A percentile compares a stretch with the other conserved stretches of the same genome.
These are phyloP conservation scores for Rutstroemia sydowiana DNA, from an alignment of 2,329 filamentous ascomycete species.

Conservation along the genomic window DNA sequence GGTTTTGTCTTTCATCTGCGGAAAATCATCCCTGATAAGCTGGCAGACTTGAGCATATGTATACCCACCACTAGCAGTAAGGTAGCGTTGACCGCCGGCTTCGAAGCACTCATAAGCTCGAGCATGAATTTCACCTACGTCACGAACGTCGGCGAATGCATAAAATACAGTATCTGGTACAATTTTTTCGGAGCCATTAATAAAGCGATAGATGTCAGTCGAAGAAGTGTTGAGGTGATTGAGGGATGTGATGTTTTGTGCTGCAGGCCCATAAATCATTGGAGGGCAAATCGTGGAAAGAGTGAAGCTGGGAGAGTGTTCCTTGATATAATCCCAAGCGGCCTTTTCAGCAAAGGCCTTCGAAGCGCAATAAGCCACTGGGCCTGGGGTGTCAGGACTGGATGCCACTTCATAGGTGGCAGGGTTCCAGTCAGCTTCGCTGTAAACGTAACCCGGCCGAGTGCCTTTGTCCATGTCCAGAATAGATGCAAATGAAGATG, in stretches of 20 bases:
- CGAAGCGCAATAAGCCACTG: constrained; percentile 27
- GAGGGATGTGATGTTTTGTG: constrained; percentile 52
- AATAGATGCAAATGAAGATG: constrained; percentile 57
- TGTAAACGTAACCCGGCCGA: constrained; percentile 40
- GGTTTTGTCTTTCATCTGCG: constrained; percentile 40
- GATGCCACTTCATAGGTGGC: constrained; percentile 39
- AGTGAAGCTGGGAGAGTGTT: constrained; percentile 46
- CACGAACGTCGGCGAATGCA: constrained; percentile 50
- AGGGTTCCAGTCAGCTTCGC: constrained; percentile 47
- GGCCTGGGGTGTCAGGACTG: constrained; percentile 7
- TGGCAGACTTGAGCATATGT: constrained; percentile 51
- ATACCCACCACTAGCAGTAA: constrained; percentile 50
- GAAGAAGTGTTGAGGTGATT: constrained; percentile 65
- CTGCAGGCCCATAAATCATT: constrained; percentile 53
- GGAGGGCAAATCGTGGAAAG: constrained; percentile 54
- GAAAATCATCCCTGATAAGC: constrained; percentile 46
- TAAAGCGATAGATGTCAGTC: constrained; percentile 55
- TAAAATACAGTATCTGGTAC: constrained; percentile 41
- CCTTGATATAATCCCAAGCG: constrained; percentile 53
- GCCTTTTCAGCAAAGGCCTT: constrained; percentile 61
- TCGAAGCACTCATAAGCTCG: constrained; percentile 46
- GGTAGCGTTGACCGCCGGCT: constrained; percentile 54
- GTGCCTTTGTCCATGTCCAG: constrained; percentile 44
- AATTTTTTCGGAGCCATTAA: constrained; percentile 50
- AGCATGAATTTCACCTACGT: constrained; percentile 56